These are phyloP conservation scores for Craterostigma plantagineum DNA, from an alignment of 257 asterid species.

Conservation along the genomic window DNA sequence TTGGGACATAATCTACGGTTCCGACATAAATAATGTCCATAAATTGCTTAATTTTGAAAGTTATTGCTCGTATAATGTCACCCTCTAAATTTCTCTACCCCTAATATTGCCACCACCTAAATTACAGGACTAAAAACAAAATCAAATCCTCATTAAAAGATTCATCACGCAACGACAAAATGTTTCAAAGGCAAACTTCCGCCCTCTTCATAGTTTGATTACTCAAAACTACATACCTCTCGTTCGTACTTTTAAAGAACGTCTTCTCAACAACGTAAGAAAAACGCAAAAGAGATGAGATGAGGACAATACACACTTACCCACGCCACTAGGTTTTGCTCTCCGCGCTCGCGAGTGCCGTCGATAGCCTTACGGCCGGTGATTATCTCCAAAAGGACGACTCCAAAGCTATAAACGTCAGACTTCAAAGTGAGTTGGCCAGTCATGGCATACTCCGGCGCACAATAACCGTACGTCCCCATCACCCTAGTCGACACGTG, in stretches of 20 bases:
- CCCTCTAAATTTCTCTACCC: no score
- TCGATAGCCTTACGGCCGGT: slow-evolving; percentile 95
- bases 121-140: no score
- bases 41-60: no score
- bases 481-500: slow-evolving; percentile 96
- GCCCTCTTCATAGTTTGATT: no score
- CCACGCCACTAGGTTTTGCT: slow-evolving; percentile 97
- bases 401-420: slow-evolving; percentile 96
- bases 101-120: no score
- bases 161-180: no score
- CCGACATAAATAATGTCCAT: no score
- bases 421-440: slow-evolving; percentile 95
- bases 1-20: no score
- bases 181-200: no score
- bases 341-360: slow-evolving; percentile 50
- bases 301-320: slow-evolving; percentile 25
- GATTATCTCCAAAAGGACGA: slow-evolving; percentile 85
- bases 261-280: background rate
- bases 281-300: background rate
- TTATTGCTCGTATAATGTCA: no score
- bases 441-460: slow-evolving; percentile 98
- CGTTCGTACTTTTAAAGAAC: background rate
- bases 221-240: no score
- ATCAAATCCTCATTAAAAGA: no score
- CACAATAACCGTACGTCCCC: slow-evolving; percentile 98